These are phyloP conservation scores for Coemansia sp. DNA, from an alignment of 192 early-diverging fungal species.

Conservation along the genomic window DNA sequence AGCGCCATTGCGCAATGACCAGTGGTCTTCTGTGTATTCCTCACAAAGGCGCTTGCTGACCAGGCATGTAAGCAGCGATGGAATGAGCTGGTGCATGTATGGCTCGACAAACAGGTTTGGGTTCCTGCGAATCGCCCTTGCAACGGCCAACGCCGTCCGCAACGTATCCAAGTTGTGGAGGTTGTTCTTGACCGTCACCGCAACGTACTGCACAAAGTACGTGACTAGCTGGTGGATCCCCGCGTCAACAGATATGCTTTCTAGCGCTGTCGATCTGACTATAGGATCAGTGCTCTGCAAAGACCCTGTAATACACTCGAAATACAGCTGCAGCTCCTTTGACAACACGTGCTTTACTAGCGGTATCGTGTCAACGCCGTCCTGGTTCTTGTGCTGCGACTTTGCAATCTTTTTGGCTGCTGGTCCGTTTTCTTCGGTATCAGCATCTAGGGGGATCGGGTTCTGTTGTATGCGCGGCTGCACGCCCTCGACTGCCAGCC, in stretches of 20 bases:
- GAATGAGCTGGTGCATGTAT: conserved; percentile 94
- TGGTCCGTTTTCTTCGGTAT: conserved; percentile 7
- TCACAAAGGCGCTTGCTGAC: conserved; percentile 81
- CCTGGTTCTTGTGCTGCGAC: conserved; percentile 22
- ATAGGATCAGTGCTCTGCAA: conserved; percentile 67
- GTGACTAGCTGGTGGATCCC: conserved; percentile 93
- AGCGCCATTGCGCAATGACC: conserved; percentile 74
- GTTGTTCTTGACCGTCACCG: conserved; percentile 81
- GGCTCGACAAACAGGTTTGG: conserved; percentile 90
- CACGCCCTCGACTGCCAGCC: conserved; percentile 99
- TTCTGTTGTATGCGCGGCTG: conserved; percentile 97
- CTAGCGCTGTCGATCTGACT: conserved; percentile 72
- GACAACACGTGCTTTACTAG: conserved; percentile 90
- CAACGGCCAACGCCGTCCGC: conserved; percentile 76
- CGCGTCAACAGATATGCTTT: conserved; percentile 83
- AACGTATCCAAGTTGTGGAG: conserved; percentile 70
- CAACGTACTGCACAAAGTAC: conserved; percentile 92
- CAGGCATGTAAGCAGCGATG: conserved; percentile 87
- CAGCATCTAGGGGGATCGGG: conserved; percentile 62
- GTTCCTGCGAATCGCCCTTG: conserved; percentile 79
- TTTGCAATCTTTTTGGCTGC: conserved; percentile 22
- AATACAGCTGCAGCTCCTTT: conserved; percentile 92
- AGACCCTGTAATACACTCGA: conserved; percentile 83
- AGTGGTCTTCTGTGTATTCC: conserved; percentile 70
- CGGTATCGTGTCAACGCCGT: conserved; percentile 58